Evolutionary conservation across 2,329 filamentous ascomycete genomes (phyloP).

Genomic region (Alternaria gansuensis): DNA sequence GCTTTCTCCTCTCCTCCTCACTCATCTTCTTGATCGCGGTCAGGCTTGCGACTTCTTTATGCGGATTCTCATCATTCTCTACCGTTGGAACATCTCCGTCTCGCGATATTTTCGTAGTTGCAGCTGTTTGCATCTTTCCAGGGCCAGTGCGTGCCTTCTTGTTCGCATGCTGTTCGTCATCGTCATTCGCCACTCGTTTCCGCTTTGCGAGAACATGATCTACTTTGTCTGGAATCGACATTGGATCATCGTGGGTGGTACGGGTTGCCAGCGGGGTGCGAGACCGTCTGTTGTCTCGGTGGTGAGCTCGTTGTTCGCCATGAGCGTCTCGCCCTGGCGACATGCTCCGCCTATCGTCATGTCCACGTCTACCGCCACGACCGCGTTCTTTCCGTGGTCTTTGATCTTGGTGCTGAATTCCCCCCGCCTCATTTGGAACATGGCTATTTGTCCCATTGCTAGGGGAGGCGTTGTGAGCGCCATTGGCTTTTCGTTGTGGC

Average conservation of each 20-base stretch:
- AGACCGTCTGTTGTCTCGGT: not conserved
- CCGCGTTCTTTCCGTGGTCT: not conserved
- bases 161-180: not conserved
- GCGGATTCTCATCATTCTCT: not conserved
- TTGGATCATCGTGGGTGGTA: not conserved
- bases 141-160: constrained; percentile 2
- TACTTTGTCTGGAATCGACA: too few relatives aligned
- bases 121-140: not conserved
- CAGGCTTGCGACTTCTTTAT: not conserved
- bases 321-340: constrained; percentile 6
- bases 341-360: not conserved
- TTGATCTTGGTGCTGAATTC: not conserved
- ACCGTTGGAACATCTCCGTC: not conserved
- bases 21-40: not conserved
- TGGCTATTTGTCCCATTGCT: not conserved
- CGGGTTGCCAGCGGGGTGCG: not conserved
- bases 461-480: not conserved
- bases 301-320: not conserved
- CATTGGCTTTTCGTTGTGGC: not conserved
- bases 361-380: not conserved
- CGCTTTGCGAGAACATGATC: not conserved
- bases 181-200: constrained; percentile 5
- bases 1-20: constrained; percentile 8
- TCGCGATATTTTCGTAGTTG: not conserved
- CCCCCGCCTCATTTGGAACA: not conserved